phyloP scores from a whole-genome alignment of 2,329 filamentous ascomycete genomes.

The Alternaria tenuissima region DNA sequence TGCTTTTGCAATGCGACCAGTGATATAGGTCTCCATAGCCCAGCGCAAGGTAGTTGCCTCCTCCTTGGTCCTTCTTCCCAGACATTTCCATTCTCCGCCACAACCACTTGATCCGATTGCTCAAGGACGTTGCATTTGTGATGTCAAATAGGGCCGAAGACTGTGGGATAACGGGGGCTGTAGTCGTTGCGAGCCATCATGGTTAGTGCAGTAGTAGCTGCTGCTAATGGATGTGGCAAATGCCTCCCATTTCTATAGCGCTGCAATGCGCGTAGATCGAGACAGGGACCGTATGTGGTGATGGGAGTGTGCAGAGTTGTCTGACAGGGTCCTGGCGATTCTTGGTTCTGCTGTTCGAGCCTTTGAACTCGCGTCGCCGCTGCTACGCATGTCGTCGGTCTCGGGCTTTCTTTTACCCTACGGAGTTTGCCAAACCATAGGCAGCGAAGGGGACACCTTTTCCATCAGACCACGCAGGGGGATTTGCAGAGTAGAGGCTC shows the following conservation, averaged over 20 bases:
- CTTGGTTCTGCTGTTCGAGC: background rate
- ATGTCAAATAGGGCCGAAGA: background rate
- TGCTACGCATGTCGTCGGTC: background rate
- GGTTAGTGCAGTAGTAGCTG: background rate
- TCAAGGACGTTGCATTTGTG: background rate
- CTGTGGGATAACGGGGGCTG: background rate
- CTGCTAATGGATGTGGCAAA: background rate
- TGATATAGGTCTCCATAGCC: no score
- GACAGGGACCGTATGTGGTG: no score
- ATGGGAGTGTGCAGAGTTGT: background rate
- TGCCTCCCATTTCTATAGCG: no score
- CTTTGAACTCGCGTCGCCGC: background rate
- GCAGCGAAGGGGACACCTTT: background rate
- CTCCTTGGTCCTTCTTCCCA: background rate
- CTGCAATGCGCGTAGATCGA: background rate
- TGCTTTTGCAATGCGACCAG: no score
- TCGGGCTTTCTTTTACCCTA: background rate
- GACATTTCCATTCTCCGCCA: background rate
- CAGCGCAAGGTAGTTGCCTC: background rate
- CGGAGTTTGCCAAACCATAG: background rate
- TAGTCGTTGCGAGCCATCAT: background rate
- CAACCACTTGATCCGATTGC: background rate
- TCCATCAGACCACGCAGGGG: background rate
- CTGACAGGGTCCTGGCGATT: background rate
- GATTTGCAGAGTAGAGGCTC: background rate